phyloP scores from a whole-genome alignment of 441 rosid species.

The Codiaeum variegatum region DNA sequence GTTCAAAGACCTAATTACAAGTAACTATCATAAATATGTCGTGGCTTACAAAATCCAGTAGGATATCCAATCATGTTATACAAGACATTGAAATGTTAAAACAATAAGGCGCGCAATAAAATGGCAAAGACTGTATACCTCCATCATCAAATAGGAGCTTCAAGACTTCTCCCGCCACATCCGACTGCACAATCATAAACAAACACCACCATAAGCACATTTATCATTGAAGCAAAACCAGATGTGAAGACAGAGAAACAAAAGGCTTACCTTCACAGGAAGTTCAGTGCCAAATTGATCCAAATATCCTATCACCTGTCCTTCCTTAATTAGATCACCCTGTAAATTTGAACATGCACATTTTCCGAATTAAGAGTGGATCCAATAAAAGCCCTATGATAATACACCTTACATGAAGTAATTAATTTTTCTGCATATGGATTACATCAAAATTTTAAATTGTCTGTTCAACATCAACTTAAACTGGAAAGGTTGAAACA shows the following conservation, averaged over 20 bases:
- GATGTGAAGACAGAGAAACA: constrained; percentile 15
- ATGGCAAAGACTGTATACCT: constrained; percentile 45
- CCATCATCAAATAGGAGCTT: constrained; percentile 79
- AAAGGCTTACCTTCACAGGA: constrained; percentile 67
- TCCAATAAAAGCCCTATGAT: constrained; percentile 8
- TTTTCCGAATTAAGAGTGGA: neutral
- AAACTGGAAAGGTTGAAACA: neutral
- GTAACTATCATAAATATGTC: neutral
- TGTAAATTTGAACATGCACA: constrained; percentile 27
- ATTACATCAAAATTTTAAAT: neutral
- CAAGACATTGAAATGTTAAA: constrained; percentile 5
- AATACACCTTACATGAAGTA: neutral
- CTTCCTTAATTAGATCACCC: constrained; percentile 84
- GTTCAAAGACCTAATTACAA: neutral
- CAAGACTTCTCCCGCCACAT: constrained; percentile 80
- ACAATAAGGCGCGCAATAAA: neutral
- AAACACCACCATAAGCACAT: constrained; percentile 11
- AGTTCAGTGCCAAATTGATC: constrained; percentile 75
- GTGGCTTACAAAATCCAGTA: neutral
- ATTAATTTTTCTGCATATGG: neutral
- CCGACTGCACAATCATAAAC: constrained; percentile 62
- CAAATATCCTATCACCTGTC: constrained; percentile 82
- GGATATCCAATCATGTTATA: neutral
- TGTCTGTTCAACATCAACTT: neutral
- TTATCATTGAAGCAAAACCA: constrained; percentile 12